Evolutionary conservation across 495 filamentous ascomycete species (phyloP).

Genomic region (Penicillium subrubescens): DNA sequence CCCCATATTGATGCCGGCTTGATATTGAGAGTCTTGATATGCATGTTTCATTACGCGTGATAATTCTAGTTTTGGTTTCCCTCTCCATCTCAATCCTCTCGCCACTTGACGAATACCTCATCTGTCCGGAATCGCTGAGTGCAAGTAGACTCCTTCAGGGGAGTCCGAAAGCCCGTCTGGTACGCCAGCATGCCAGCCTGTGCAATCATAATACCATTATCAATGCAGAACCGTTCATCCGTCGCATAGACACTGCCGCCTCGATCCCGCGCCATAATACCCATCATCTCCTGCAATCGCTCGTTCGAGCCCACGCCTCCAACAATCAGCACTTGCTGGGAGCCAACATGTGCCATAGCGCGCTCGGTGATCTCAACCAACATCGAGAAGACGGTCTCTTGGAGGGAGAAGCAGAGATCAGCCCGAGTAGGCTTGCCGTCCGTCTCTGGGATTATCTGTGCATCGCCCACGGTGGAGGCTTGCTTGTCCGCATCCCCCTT

Average conservation of each 20-base stretch:
- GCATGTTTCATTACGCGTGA: constrained; percentile 28
- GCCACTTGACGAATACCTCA: constrained; percentile 90
- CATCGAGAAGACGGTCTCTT: constrained; percentile 96
- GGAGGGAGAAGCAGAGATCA: constrained; percentile 90
- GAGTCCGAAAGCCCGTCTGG: constrained; percentile 72
- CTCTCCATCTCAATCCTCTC: constrained; percentile 50
- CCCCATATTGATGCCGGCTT: too few relatives aligned
- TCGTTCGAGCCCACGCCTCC: constrained; percentile 99
- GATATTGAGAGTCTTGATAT: background rate
- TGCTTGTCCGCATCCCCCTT: constrained; percentile 34
- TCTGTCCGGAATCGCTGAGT: constrained; percentile 96
- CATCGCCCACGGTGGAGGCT: constrained; percentile 30
- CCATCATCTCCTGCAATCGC: constrained; percentile 98
- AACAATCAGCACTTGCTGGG: constrained; percentile 87
- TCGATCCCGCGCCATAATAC: constrained; percentile 86
- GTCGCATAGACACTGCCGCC: constrained; percentile 92
- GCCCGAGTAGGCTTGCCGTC: constrained; percentile 66
- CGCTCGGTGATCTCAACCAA: constrained; percentile 97
- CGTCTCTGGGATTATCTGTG: constrained; percentile 6
- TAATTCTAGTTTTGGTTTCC: constrained; percentile 8
- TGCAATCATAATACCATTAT: constrained; percentile 99
- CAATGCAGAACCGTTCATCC: constrained; percentile 96
- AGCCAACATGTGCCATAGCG: constrained; percentile 96
- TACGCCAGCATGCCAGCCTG: constrained; percentile 90
- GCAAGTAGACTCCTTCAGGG: constrained; percentile 79